Evolutionary conservation across 306 rosid species (phyloP), one percentile per base, ranked within the genome.

Genomic region (Inga oerstediana): DNA sequence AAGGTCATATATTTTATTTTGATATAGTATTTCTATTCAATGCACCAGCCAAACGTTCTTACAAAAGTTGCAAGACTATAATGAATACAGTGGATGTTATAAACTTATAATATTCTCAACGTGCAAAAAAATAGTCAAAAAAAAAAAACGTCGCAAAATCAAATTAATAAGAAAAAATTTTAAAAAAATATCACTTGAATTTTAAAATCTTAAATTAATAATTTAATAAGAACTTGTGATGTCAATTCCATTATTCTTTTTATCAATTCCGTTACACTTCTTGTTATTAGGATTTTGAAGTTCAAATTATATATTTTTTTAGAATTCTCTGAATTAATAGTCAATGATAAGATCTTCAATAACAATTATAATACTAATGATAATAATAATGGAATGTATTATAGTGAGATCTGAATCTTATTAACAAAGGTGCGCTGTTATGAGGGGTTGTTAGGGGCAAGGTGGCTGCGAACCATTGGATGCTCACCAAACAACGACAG

Each of bases 401-500:
- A 64, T 12, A 65, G 7, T 1, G 71, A 5, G 43, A 32, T 43
- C 1, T 71, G 34, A 71, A 65, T 43, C 1, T 71, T 34, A 71
- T 71, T n/a, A 22, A 56, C 80, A 10, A 76, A 59, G 16, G 17
- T 16, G 39, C 17, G 56, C 8, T 61, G 80, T 61, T 3, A 24
- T 20, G 72, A 4, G 1, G 2, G 43, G 72, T 77, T 24, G 72
- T 43, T 77, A 51, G 59, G 49, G 32, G 30, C 43, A 5, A n/a
- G 8, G 58, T 65, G 80, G 72, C 20, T 59, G 20, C n/a, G 48
- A 59, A 68, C 72, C 82, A 61, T 44, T 78, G 79, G 76, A 73
- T 34, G 83, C 64, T 79, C 43, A 51, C 82, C 86, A 78, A 62
- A 78, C 75, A 44, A 41, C 86, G 62, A n/a, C 13, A 35, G 5